Percentiles rank a stretch among this genome's conserved stretches.
phyloP scores from a whole-genome alignment of 257 asterid genomes.

The Linaria vulgaris region DNA sequence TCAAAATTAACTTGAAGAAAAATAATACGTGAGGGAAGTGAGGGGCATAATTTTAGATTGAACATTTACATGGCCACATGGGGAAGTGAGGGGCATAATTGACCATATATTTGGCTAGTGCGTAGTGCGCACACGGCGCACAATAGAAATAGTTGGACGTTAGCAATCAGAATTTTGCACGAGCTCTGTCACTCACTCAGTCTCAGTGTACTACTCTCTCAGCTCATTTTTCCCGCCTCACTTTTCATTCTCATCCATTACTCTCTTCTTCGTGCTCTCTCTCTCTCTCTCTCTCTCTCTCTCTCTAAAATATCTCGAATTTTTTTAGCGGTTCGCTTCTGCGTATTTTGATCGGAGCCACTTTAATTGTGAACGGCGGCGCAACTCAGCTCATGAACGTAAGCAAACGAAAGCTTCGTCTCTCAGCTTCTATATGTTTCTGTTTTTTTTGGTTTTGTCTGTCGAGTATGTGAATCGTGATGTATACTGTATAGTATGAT shows the following conservation, averaged over 20 bases:
- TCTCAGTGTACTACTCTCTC: too few species aligned
- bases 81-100: too few species aligned
- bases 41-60: too few species aligned
- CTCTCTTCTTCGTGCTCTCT: slow-evolving; percentile 12
- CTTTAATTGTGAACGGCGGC: too few species aligned
- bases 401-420: slow-evolving; percentile 28
- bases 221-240: slow-evolving; percentile 35
- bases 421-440: slow-evolving; percentile 5
- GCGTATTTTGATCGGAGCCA: slow-evolving; percentile 8
- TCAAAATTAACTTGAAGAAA: too few species aligned
- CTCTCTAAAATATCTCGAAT: background rate
- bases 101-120: too few species aligned
- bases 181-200: too few species aligned
- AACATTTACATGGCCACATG: too few species aligned
- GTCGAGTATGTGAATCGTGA: slow-evolving; percentile 2
- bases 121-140: slow-evolving; percentile 30
- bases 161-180: background rate
- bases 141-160: slow-evolving; percentile 15
- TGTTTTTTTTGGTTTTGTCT: background rate
- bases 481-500: background rate
- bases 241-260: background rate
- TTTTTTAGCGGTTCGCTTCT: background rate
- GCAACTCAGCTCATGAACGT: slow-evolving; percentile 30
- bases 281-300: too few species aligned
- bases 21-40: too few species aligned